A percentile compares a stretch with the other conserved stretches of the same genome.
Conservation (phyloP, 805 yeast species). For the Wickerhamomyces subpelliculosus region DNA sequence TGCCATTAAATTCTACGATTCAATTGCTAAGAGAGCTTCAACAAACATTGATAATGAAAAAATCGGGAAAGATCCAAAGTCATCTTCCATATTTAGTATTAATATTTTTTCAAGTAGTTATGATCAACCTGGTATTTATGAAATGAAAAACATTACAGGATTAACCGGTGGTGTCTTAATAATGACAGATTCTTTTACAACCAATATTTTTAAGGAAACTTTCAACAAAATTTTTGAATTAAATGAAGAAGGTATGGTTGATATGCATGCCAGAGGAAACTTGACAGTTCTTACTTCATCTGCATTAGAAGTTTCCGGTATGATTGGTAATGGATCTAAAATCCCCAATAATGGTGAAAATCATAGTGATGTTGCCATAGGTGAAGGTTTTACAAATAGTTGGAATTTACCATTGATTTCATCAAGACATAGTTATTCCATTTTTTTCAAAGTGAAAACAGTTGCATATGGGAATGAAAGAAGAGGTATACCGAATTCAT, state of each 20-base stretch:
- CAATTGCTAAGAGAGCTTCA: slow-evolving; percentile 45
- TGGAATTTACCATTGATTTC: slow-evolving; percentile 76
- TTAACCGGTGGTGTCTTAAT: slow-evolving; percentile 83
- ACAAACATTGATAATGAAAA: slow-evolving; percentile 2
- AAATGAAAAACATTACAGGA: slow-evolving; percentile 77
- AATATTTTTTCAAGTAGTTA: slow-evolving; percentile 89
- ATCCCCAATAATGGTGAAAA: slow-evolving; percentile 53
- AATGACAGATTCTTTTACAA: slow-evolving; percentile 83
- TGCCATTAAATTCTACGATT: slow-evolving; percentile 73
- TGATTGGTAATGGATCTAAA: slow-evolving; percentile 61
- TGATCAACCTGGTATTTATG: slow-evolving; percentile 90
- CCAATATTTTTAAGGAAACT: slow-evolving; percentile 88
- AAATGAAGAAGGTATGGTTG: slow-evolving; percentile 72
- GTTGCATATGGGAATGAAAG: slow-evolving; percentile 25
- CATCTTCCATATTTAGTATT: slow-evolving; percentile 44
- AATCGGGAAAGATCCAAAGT: neutral
- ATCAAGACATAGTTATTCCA: slow-evolving; percentile 81
- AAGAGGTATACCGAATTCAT: slow-evolving; percentile 23
- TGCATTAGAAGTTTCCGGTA: slow-evolving; percentile 79
- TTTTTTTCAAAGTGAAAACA: slow-evolving; percentile 70
- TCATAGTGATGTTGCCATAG: slow-evolving; percentile 89
- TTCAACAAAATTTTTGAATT: slow-evolving; percentile 74
- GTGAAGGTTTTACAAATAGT: slow-evolving; percentile 64
- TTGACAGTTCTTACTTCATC: slow-evolving; percentile 76
- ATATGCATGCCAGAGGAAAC: slow-evolving; percentile 80